A percentile compares a stretch with the other conserved stretches of the same genome.
Evolutionary conservation across 768 basidiomycete genomes (phyloP).

Genomic region (Strobilomyces dryophilus): DNA sequence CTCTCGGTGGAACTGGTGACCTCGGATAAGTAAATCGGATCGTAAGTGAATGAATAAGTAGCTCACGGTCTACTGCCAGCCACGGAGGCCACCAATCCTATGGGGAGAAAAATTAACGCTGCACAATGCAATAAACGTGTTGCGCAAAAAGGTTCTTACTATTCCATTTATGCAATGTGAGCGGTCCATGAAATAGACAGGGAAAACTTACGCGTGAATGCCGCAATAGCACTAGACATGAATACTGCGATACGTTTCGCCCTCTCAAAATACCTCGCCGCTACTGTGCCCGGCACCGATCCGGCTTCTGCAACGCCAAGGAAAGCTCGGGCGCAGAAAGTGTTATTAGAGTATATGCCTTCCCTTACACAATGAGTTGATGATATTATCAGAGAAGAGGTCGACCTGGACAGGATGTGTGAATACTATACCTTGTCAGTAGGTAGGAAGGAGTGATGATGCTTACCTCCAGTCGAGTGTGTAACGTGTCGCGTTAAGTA

Average conservation of each 20-base stretch:
- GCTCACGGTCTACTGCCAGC: constrained; percentile 1
- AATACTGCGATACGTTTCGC: background rate
- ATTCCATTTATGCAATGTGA: constrained; percentile 1
- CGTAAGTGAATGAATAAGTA: too few species aligned
- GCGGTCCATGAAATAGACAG: background rate
- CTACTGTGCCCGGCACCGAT: background rate
- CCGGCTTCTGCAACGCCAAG: background rate
- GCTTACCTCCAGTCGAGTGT: too few species aligned
- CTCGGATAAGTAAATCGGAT: background rate
- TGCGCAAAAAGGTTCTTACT: background rate
- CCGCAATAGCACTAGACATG: background rate
- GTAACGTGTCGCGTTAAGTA: too few species aligned
- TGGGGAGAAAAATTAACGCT: too few species aligned
- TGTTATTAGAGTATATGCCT: too few species aligned
- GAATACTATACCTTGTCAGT: too few species aligned
- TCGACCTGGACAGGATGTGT: too few species aligned
- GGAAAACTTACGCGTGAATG: background rate
- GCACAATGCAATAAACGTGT: background rate
- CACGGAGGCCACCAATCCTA: background rate
- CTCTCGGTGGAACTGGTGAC: background rate
- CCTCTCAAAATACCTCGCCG: background rate
- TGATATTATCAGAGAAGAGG: too few species aligned
- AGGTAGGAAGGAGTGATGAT: too few species aligned
- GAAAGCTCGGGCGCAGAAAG: background rate
- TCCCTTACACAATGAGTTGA: background rate